Base-by-base conservation (phyloP, 1,284 basidiomycete species). In the Somion occarium region DNA sequence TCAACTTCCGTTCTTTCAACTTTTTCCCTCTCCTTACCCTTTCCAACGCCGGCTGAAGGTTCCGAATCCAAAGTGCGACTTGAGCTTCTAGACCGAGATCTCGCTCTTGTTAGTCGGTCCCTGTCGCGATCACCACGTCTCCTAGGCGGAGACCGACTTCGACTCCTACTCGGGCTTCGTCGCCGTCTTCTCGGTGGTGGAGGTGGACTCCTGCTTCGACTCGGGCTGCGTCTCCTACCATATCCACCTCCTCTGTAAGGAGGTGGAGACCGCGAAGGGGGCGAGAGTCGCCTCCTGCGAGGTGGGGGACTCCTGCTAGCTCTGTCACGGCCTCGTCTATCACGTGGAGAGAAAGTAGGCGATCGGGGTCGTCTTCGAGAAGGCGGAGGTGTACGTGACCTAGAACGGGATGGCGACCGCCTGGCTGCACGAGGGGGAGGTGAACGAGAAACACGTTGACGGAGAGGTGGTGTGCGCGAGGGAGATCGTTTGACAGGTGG, bases 231-330 rank as follows among this genome's bases (percentile, higher is more conserved):
- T 4, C 54, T 23, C 3, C 57, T 48, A 13, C 54, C 54, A 34
- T 50, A 52, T 0, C 61, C 59, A 46, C 56, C 60, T 15, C 39
- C 53, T 39, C 56, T 51, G 41, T 51, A 56, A 1, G 58, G 49
- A 27, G 44, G 61, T 52, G 47, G 59, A 54, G 43, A 63, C 22
- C 64, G 59, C n/a, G 64, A 63, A 30, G 62, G 66, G 1, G 72
- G 72, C 15, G 81, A 79, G 7, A 73, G 56, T 25, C 80, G 74
- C 45, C 81, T 74, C 38, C 79, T 71, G 5, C 81, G 73, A 2
- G 74, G 65, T 25, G 81, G 82, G 0, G 85, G 83, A 60, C 80
- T 82, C 19, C 79, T 76, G 52, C 79, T 82, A 27, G 30, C 38
- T 15, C 45, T 46, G 27, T 34, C 45, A 12, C 45, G 23, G 24